Percentiles rank a stretch among this genome's conserved stretches.
Evolutionary conservation across 768 basidiomycete genomes (phyloP).

Genomic region (Russula sp.): DNA sequence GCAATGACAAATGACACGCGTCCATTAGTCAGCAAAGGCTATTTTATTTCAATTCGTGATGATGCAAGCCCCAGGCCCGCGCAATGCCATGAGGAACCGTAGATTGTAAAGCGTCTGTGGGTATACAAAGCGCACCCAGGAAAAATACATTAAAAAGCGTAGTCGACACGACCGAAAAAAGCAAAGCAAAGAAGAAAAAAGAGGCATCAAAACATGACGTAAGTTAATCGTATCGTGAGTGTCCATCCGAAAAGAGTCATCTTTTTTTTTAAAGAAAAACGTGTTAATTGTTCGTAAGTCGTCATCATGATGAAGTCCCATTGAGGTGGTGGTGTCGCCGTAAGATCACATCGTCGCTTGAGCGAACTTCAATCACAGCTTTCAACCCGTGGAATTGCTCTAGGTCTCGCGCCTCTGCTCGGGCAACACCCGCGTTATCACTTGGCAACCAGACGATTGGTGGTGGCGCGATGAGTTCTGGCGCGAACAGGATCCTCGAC

Average conservation of each 20-base stretch:
- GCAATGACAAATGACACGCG: neutral
- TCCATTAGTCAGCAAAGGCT: conserved; percentile 10
- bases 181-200: neutral
- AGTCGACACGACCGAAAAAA: neutral
- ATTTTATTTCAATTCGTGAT: no score
- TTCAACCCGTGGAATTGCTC: conserved; percentile 68
- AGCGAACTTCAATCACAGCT: conserved; percentile 66
- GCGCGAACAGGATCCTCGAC: conserved; percentile 75
- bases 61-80: neutral
- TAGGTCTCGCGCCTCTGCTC: conserved; percentile 72
- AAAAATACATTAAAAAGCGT: conserved; percentile 10
- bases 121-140: neutral
- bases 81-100: neutral
- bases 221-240: conserved; percentile 23
- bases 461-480: conserved; percentile 71
- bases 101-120: neutral
- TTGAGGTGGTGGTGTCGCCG: conserved; percentile 32
- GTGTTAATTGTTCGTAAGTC: neutral
- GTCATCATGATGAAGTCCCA: conserved; percentile 12
- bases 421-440: conserved; percentile 69
- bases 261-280: neutral
- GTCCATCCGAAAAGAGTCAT: neutral
- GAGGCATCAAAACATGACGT: conserved; percentile 11
- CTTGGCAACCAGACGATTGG: conserved; percentile 86
- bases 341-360: conserved; percentile 50